Base-by-base conservation (phyloP, 208 protist genomes). In the Jaenimonas drosophilae region DNA sequence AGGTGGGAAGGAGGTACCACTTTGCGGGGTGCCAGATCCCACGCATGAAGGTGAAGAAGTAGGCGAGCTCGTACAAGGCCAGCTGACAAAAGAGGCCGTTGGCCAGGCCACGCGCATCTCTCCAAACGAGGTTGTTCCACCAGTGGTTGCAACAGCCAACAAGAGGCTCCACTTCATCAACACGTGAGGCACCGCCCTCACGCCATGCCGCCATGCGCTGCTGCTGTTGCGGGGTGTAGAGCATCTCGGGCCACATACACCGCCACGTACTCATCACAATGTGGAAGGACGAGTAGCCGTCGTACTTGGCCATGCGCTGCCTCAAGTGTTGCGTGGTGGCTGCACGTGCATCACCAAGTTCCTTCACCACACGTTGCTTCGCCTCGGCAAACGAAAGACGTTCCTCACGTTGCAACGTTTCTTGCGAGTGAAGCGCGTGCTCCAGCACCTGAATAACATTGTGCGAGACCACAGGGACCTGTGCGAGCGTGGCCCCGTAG, bases 241-340 rank as follows among this genome's bases (percentile, higher is more conserved):
- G 25, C 56, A 88, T 62, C 62, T 89, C 78, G 5, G 86, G 81
- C 82, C 86, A 94, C 72, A 91, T 80, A 11, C 70, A 73, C 19
- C 79, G 69, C 82, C 82, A 91, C 26, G 71, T 72, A 21, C 72
- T 79, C 81, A 94, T 89, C 32, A 75, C 49, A 37, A 94, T 46
- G 43, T 78, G 69, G 57, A 81, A 91, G 19, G 78, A 89, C 19
- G 76, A 78, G 57, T 94, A 94, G 38, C 86, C 86, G 25, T 77
- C 53, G 45, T 77, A 85, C 21, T 38, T 40, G 1, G 70, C 70
- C 53, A 61, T 64, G 47, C 59, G 24, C 33, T 20, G n/a, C n/a
- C n/a, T n/a, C n/a, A n/a, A n/a, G n/a, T n/a, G n/a, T n/a, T n/a
- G n/a, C n/a, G n/a, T n/a, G n/a, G n/a, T 23, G 6, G 0, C 19